Conservation (phyloP, 495 filamentous ascomycete genomes). For the Hypoxylon lienhwacheense region DNA sequence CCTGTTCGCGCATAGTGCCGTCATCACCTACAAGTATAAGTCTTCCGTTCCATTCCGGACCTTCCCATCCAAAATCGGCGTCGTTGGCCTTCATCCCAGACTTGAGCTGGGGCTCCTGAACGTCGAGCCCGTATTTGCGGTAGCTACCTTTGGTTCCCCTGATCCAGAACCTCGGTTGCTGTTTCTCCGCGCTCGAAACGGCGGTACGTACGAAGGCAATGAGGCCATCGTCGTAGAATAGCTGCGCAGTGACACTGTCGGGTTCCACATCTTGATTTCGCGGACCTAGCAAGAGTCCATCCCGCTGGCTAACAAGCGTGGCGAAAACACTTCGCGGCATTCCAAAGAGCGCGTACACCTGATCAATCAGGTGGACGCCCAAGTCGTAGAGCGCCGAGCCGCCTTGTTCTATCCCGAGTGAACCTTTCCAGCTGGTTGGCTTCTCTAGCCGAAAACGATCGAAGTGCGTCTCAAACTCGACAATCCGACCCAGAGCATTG, state of each 20-base stretch:
- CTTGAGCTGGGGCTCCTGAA: constrained; percentile 81
- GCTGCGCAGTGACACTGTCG: constrained; percentile 68
- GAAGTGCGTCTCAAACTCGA: constrained; percentile 84
- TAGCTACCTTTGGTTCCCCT: constrained; percentile 79
- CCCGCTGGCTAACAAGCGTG: constrained; percentile 68
- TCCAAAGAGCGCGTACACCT: constrained; percentile 77
- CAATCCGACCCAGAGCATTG: constrained; percentile 64
- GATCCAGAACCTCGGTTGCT: constrained; percentile 79
- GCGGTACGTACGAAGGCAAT: constrained; percentile 69
- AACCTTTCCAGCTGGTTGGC: constrained; percentile 68
- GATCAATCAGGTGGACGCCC: constrained; percentile 82
- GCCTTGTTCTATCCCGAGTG: constrained; percentile 60
- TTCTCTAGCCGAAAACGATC: constrained; percentile 70
- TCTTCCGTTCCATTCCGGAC: constrained; percentile 44
- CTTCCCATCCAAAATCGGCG: constrained; percentile 67
- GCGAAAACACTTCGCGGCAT: constrained; percentile 68
- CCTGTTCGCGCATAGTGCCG: constrained; percentile 44
- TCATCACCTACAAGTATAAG: constrained; percentile 46
- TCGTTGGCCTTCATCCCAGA: constrained; percentile 67
- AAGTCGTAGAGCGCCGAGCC: constrained; percentile 80
- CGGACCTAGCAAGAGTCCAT: constrained; percentile 42
- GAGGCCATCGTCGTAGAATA: constrained; percentile 63
- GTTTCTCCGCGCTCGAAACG: constrained; percentile 68
- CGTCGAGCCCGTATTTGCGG: constrained; percentile 76
- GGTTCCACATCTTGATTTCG: constrained; percentile 60